Conservation (phyloP, 768 basidiomycete species). For the Boletus sp. region DNA sequence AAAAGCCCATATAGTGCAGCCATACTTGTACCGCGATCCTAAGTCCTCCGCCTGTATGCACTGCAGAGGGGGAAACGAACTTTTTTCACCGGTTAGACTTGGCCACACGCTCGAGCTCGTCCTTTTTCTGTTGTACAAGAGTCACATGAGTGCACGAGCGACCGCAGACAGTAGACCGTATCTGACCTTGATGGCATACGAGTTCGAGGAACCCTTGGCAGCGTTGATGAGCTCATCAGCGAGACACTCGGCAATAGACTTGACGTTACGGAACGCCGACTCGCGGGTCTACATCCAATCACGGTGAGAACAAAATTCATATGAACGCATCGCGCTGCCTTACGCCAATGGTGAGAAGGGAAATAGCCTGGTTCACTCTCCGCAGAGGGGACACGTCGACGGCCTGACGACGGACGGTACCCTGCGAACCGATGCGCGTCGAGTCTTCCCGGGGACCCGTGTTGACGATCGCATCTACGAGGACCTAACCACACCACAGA, state of each 20-base stretch:
- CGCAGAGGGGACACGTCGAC: slow-evolving; percentile 99
- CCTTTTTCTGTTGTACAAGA: slow-evolving; percentile 73
- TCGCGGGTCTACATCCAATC: slow-evolving; percentile 77
- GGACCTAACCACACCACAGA: slow-evolving; percentile 51
- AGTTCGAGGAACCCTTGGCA: slow-evolving; percentile 99
- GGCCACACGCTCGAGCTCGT: slow-evolving; percentile 99
- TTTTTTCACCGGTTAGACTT: slow-evolving; percentile 97
- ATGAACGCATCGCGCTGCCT: slow-evolving; percentile 37
- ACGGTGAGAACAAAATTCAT: slow-evolving; percentile 1
- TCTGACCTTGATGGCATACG: slow-evolving; percentile 96
- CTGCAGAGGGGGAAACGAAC: background rate
- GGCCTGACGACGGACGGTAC: slow-evolving; percentile 98
- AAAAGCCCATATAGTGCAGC: slow-evolving; percentile 24
- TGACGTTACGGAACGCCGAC: slow-evolving; percentile 99
- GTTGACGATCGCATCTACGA: slow-evolving; percentile 99
- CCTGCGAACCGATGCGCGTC: slow-evolving; percentile 99
- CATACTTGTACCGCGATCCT: slow-evolving; percentile 20
- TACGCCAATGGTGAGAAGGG: slow-evolving; percentile 95
- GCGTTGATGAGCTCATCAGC: slow-evolving; percentile 99
- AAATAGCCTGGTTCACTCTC: slow-evolving; percentile 95
- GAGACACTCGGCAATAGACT: slow-evolving; percentile 97
- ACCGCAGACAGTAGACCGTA: background rate
- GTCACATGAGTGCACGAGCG: slow-evolving; percentile 1
- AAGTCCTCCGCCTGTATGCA: slow-evolving; percentile 2
- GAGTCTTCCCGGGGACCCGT: slow-evolving; percentile 99